phyloP scores from a whole-genome alignment of 2,329 filamentous ascomycete genomes.

The Exophiala viscosa region DNA sequence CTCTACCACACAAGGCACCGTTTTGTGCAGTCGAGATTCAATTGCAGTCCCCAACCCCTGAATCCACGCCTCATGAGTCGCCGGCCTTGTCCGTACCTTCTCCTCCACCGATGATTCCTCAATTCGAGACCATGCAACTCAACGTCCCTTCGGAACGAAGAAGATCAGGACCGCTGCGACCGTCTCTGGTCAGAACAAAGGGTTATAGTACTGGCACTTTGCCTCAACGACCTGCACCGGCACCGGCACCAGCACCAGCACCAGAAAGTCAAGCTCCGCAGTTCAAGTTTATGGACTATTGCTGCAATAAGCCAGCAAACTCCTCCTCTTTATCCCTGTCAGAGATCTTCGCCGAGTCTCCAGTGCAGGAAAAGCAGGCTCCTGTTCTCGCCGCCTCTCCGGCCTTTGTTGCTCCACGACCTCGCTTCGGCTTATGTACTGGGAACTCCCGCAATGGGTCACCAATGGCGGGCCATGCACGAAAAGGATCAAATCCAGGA shows the following conservation, averaged over 20 bases:
- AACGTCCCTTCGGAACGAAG: slow-evolving; percentile 43
- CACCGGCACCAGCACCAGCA: no score
- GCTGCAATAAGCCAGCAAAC: slow-evolving; percentile 44
- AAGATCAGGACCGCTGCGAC: slow-evolving; percentile 67
- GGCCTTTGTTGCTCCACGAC: slow-evolving; percentile 17
- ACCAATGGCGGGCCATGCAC: slow-evolving; percentile 65
- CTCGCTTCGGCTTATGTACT: slow-evolving; percentile 13
- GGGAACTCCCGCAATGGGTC: slow-evolving; percentile 62
- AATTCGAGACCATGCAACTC: slow-evolving; percentile 32
- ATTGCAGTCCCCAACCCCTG: slow-evolving; percentile 68
- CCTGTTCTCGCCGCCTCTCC: slow-evolving; percentile 40
- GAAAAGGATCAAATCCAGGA: slow-evolving; percentile 69
- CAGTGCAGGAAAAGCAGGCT: slow-evolving; percentile 51
- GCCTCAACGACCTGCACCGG: slow-evolving; percentile 55
- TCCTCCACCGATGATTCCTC: slow-evolving; percentile 40
- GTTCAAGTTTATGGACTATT: slow-evolving; percentile 66
- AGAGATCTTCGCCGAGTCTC: slow-evolving; percentile 78
- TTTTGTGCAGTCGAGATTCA: slow-evolving; percentile 58
- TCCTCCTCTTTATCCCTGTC: slow-evolving; percentile 65
- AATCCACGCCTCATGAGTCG: slow-evolving; percentile 45
- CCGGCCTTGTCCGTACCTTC: slow-evolving; percentile 35
- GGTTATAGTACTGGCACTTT: slow-evolving; percentile 66
- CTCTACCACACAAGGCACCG: slow-evolving; percentile 82
- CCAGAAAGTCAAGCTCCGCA: slow-evolving; percentile 65
- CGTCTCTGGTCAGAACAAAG: slow-evolving; percentile 71